Evolutionary conservation across 768 basidiomycete species (phyloP), one percentile per base, ranked within the genome.

Genomic region (Flagelloscypha sp.): DNA sequence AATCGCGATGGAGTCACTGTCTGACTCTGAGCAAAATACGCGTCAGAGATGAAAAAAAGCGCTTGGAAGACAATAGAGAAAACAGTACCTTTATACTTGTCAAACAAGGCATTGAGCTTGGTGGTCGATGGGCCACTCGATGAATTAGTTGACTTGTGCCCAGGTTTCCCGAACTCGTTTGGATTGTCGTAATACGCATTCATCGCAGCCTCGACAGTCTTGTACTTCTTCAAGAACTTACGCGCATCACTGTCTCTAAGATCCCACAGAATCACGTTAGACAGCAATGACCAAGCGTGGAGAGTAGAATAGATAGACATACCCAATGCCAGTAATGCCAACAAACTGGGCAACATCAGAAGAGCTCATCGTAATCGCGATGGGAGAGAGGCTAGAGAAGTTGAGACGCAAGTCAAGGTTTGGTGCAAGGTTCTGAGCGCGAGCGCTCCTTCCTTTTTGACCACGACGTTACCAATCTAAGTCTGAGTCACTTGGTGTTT

Each of bases 171-270:
- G 31, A 66, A 54, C 16, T 56, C 57, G 35, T 52, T 49, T 17
- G 72, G 68, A 36, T 82, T 72, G 45, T 70, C 74, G 58, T 72
- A 84, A 53, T 66, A 88, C 1, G 80, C 75, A 53, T 87, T 80
- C 29, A 85, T 59, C 16, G 84, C 84, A n/a, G 65, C 55, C 36
- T 88, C 84, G 27, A 84, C 56, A 24, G 76, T 72, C 46, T 74
- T 77, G 59, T 83, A 66, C 45, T 74, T 77, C 42, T 84, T 75
- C 30, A 87, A 53, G 57, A 73, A 85, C 49, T 72, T 73, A 46
- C 58, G 74, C 8, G 83, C 85, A 41, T 84, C 82, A n/a, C n/a
- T n/a, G n/a, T n/a, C n/a, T n/a, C 36, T 56, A n/a, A n/a, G n/a
- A n/a, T n/a, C n/a, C n/a, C n/a, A n/a, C n/a, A n/a, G n/a, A n/a